Conservation (phyloP, 768 basidiomycete genomes). For the Ramaria rubella region DNA sequence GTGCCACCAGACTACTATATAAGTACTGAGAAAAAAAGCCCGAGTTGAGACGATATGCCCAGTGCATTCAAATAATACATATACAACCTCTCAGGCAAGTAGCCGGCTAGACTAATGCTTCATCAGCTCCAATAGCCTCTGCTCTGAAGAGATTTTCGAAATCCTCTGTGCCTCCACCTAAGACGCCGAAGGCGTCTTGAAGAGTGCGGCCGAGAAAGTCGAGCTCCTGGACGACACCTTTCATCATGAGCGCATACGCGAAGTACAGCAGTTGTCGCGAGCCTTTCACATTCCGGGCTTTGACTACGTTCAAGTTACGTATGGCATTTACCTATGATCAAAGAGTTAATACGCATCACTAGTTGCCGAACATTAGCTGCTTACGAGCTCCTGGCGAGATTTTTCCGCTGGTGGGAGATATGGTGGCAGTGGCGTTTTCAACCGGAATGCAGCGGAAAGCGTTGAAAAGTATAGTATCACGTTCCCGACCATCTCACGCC, state of each 20-base stretch:
- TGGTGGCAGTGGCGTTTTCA: conserved; percentile 92
- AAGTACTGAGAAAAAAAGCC: no score
- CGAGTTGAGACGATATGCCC: no score
- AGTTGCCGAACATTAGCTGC: conserved; percentile 11
- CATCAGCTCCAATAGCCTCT: conserved; percentile 2
- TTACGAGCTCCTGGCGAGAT: conserved; percentile 70
- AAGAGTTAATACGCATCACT: neutral
- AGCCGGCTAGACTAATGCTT: neutral
- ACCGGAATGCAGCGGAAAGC: conserved; percentile 68
- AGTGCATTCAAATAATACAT: no score
- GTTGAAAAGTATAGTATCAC: conserved; percentile 86
- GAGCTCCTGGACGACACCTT: conserved; percentile 85
- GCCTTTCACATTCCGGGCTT: conserved; percentile 68
- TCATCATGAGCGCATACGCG: conserved; percentile 91
- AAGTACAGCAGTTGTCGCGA: conserved; percentile 88
- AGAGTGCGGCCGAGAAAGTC: conserved; percentile 73
- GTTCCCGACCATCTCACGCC: conserved; percentile 92
- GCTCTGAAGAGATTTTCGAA: conserved; percentile 70
- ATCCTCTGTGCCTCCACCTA: conserved; percentile 72
- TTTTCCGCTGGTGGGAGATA: conserved; percentile 92
- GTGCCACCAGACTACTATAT: no score
- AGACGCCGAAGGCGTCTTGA: conserved; percentile 89
- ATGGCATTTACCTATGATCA: conserved; percentile 67
- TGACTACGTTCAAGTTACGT: conserved; percentile 80
- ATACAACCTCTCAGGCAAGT: neutral